Base-by-base conservation (phyloP, 306 rosid species). In the Citrullus colocynthis region DNA sequence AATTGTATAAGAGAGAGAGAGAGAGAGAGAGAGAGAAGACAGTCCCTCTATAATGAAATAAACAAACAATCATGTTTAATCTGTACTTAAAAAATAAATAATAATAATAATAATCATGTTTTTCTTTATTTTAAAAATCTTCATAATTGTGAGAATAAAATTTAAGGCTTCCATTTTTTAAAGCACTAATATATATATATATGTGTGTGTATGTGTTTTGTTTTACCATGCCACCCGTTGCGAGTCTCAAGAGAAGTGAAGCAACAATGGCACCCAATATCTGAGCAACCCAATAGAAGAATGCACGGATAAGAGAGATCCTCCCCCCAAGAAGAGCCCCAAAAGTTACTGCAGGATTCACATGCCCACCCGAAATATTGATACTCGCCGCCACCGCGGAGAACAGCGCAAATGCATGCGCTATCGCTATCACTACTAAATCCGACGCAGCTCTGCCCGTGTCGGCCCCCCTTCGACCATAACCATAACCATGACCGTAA, bases 291-390 rank as follows among this genome's bases (percentile, higher is more conserved):
- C 97, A 92, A 80, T 89, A 95, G 85, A 82, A 95, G 45, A 90
- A 3, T 9, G 97, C 96, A 1, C 92, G 88, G 30, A 95, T n/a
- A 2, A 89, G 91, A 4, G 97, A 95, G 55, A 95, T 85, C 73
- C 99, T 88, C 7, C 97, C 98, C 4, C 97, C 97, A 0, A 95
- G 37, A 3, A 95, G 97, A 55, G 93, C 92, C 67, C 97, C 97
- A 8, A 95, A 90, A 9, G 99, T 95, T 8, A 95, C 97, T 0
- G 97, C 99, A 2, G 99, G 99, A 72, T 95, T 95, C 49, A 95
- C 85, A 74, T 95, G 97, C 24, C 97, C 97, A 8, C 97, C 97
- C 2, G 99, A 95, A 4, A 92, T 79, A 81, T 95, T 96, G 78
- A 87, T 82, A 81, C 96, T 91, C 1, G 93, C 87, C 39, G 97